Evolutionary conservation across 1,284 basidiomycete genomes (phyloP).

Genomic region (Laetiporus sulphureus): DNA sequence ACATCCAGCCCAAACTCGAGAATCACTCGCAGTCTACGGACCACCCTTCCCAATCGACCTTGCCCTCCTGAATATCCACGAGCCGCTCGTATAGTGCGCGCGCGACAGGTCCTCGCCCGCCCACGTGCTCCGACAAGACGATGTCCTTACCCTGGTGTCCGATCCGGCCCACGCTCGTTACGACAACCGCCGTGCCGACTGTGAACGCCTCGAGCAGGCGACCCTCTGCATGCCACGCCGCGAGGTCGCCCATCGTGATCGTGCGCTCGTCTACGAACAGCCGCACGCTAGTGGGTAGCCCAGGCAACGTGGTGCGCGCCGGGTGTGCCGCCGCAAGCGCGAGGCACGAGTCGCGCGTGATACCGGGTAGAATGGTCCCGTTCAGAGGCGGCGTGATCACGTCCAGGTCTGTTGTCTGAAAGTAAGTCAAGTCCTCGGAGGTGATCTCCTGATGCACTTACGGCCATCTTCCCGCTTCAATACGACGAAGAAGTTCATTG

Average conservation of each 20-base stretch:
- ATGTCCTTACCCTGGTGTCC: constrained; percentile 49
- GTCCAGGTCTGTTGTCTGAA: constrained; percentile 41
- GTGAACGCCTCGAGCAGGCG: constrained; percentile 66
- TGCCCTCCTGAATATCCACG: constrained; percentile 62
- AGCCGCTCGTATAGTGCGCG: constrained; percentile 50
- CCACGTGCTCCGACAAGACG: constrained; percentile 37
- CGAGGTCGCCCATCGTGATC: constrained; percentile 42
- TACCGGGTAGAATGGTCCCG: constrained; percentile 67
- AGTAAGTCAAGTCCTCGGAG: background rate
- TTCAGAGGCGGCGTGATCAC: constrained; percentile 72
- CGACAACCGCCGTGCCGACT: constrained; percentile 64
- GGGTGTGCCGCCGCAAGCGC: constrained; percentile 48
- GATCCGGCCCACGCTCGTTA: constrained; percentile 52
- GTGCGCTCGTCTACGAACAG: constrained; percentile 35
- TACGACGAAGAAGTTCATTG: constrained; percentile 61
- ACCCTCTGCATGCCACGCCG: constrained; percentile 45
- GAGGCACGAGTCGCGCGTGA: constrained; percentile 73
- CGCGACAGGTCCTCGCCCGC: constrained; percentile 49
- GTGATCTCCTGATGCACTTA: constrained; percentile 30
- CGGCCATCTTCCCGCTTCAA: constrained; percentile 37
- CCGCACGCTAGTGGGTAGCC: constrained; percentile 29
- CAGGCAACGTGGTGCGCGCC: constrained; percentile 45
- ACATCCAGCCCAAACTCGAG: too few species aligned
- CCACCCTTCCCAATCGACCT: constrained; percentile 47
- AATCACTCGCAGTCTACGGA: constrained; percentile 33